Conservation (phyloP, 1,284 basidiomycete species). For the Microstroma glucosiphilum region DNA sequence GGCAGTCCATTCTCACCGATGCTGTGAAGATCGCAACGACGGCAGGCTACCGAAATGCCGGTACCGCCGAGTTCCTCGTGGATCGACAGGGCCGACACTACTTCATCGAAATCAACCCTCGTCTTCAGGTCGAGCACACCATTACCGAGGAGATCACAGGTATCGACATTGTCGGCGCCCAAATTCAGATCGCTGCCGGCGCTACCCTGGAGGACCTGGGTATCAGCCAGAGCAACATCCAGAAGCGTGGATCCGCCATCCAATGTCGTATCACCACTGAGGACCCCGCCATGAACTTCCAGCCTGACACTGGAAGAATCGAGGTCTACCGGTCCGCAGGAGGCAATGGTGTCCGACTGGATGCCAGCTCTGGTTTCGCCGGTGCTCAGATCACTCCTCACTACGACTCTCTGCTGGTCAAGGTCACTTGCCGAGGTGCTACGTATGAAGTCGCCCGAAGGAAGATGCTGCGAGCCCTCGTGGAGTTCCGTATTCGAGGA, state of each 20-base stretch:
- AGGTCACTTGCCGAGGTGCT: conserved; percentile 90
- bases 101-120: conserved; percentile 76
- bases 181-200: conserved; percentile 97
- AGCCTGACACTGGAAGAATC: conserved; percentile 98
- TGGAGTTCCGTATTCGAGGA: conserved; percentile 98
- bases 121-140: conserved; percentile 59
- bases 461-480: conserved; percentile 97
- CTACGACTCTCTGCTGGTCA: conserved; percentile 96
- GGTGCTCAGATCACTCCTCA: conserved; percentile 99
- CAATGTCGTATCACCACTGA: conserved; percentile 99
- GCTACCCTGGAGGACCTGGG: conserved; percentile 92
- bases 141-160: conserved; percentile 90
- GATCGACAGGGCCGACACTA: conserved; percentile 92
- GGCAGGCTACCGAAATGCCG: conserved; percentile 90
- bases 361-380: conserved; percentile 94
- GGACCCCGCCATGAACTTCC: conserved; percentile 82
- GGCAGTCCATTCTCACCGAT: conserved; percentile 77
- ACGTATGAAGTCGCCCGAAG: conserved; percentile 97
- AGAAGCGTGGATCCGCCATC: conserved; percentile 92
- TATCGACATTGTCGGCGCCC: conserved; percentile 94
- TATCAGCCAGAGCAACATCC: conserved; percentile 91
- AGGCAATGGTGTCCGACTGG: conserved; percentile 95
- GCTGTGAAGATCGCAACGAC: conserved; percentile 91
- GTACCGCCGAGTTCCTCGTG: conserved; percentile 85
- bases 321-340: conserved; percentile 98